phyloP scores from a whole-genome alignment of 306 rosid species.

The Corylus americana region DNA sequence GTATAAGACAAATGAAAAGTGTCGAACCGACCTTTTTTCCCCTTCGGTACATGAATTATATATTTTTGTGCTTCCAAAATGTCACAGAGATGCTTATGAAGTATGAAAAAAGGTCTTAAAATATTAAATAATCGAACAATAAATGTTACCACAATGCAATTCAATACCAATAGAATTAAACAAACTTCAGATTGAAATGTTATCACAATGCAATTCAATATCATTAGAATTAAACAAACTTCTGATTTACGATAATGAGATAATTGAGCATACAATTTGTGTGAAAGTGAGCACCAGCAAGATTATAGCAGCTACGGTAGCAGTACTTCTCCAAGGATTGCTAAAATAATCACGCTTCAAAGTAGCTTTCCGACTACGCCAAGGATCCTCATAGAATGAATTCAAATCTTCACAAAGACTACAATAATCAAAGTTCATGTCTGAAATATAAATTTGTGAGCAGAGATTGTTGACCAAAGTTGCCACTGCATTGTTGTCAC shows the following conservation, averaged over 20 bases:
- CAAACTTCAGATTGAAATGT: too few relatives aligned
- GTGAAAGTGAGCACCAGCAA: neutral
- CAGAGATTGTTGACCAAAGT: constrained; percentile 26
- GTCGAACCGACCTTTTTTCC: too few relatives aligned
- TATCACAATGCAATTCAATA: too few relatives aligned
- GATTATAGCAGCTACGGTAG: neutral
- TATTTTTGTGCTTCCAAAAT: too few relatives aligned
- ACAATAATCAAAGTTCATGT: neutral
- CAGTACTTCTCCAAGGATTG: neutral
- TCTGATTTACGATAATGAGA: neutral
- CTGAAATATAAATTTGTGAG: neutral
- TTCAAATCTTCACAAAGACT: neutral
- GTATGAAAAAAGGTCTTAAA: too few relatives aligned
- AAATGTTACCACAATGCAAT: too few relatives aligned
- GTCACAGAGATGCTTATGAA: too few relatives aligned
- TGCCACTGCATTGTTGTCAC: constrained; percentile 28
- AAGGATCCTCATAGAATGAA: neutral
- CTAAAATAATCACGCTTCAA: neutral
- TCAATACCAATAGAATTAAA: too few relatives aligned
- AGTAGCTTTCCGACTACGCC: neutral
- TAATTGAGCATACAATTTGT: neutral
- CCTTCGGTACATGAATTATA: too few relatives aligned
- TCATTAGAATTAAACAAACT: too few relatives aligned
- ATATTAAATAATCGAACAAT: too few relatives aligned
- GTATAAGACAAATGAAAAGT: too few relatives aligned